A percentile compares a stretch with the other conserved stretches of the same genome.
Evolutionary conservation across 108 stramenopile genomes (phyloP).

Genomic region (Parietichytrium sp.): DNA sequence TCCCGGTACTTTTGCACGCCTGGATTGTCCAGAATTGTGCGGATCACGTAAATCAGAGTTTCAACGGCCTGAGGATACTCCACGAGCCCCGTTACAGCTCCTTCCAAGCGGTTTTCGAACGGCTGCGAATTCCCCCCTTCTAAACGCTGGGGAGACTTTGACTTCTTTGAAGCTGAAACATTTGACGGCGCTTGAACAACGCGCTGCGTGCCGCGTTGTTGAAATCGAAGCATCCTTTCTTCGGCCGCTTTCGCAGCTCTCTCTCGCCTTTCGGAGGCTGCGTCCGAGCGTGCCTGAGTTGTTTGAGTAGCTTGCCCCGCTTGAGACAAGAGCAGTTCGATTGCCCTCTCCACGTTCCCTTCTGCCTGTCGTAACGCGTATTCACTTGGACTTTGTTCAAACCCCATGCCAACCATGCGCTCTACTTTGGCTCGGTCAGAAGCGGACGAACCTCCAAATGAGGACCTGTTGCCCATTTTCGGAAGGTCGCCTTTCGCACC

Average conservation of each 20-base stretch:
- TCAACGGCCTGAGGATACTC: conserved; percentile 4
- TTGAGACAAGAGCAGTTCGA: not conserved
- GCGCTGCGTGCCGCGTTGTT: too few relatives aligned
- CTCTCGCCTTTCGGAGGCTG: not conserved
- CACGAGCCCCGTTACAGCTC: not conserved
- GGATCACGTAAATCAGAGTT: conserved; percentile 31
- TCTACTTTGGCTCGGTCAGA: conserved; percentile 34
- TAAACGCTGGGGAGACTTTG: too few relatives aligned
- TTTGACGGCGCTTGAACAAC: too few relatives aligned
- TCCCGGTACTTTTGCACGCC: conserved; percentile 33
- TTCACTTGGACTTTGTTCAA: not conserved
- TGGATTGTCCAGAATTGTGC: conserved; percentile 1
- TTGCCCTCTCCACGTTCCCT: conserved; percentile 16
- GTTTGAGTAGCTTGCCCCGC: not conserved
- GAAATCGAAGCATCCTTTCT: too few relatives aligned
- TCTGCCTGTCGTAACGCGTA: conserved; percentile 1
- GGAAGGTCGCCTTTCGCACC: too few relatives aligned
- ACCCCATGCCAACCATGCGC: conserved; percentile 8
- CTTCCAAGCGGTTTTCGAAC: not conserved
- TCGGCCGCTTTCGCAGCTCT: conserved; percentile 2
- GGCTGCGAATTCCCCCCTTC: too few relatives aligned
- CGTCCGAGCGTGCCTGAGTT: not conserved
- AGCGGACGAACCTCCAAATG: not conserved
- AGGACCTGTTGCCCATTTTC: too few relatives aligned
- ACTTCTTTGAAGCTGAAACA: too few relatives aligned